Evolutionary conservation across 495 filamentous ascomycete species (phyloP), one percentile per base, ranked within the genome.

Genomic region (Elasticomyces elasticus): DNA sequence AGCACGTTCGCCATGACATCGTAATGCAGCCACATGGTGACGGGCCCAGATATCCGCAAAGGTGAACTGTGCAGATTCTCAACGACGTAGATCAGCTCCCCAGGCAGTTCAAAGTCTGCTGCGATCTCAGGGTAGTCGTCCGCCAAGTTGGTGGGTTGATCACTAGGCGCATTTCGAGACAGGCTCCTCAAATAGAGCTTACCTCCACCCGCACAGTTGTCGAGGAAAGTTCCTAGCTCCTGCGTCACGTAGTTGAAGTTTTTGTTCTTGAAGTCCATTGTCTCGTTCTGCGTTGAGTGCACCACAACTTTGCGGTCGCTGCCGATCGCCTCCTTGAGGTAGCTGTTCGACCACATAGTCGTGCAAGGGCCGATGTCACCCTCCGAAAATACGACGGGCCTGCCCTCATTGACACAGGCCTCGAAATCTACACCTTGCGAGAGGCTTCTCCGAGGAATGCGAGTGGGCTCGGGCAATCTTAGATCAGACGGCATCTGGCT

Each of bases 1-100:
- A 92, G 81, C 6, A 95, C 74, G 62, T 94, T 95, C 23, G 87
- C 88, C 82, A 94, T 90, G 17, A 89, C 86, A 67, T 95, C 87
- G 71, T 90, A 95, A 66, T 95, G 88, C 24, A 94, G 73, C 90
- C 89, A 95, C 80, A 97, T 87, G 24, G 78, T 82, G 2, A 94
- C 87, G 0, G 79, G 82, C 1, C 87, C 86, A 13, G 86, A 90
- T 38, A 95, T 81, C 24, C 89, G 74, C 23, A 94, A 67, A 0
- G 87, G 82, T 0, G 86, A 88, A 63, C 85, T 92, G 63, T 94
- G 88, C n/a, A 76, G 70, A 57, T 81, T 80, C 22, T 78, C 69
- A 1, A 64, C 64, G 1, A 83, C 79, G n/a, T 76, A 67, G 1
- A 70, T 67, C 24, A 95, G 70, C 46, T 80, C 71, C 10, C 75